Evolutionary conservation across 768 basidiomycete species (phyloP).

Genomic region (Myochromella boudieri): DNA sequence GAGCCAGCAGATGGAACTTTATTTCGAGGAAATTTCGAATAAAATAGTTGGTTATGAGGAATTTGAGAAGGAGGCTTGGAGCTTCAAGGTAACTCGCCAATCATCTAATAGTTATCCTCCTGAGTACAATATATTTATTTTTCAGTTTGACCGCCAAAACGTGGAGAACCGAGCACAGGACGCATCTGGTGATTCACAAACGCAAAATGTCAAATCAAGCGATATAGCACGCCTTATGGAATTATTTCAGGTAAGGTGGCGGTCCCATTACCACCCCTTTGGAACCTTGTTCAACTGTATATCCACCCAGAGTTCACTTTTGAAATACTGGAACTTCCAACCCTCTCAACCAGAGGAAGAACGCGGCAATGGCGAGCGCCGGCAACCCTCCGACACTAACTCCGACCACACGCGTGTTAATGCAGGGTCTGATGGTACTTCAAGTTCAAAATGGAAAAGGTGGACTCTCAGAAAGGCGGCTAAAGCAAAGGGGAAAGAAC

Average conservation of each 20-base stretch:
- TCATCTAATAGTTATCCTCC: slow-evolving; percentile 4
- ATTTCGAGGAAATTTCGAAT: slow-evolving; percentile 65
- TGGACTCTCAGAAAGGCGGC: slow-evolving; percentile 32
- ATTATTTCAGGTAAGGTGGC: slow-evolving; percentile 61
- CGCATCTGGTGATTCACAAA: slow-evolving; percentile 39
- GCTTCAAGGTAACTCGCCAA: slow-evolving; percentile 61
- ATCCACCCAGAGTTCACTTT: slow-evolving; percentile 53
- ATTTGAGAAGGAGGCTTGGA: slow-evolving; percentile 74
- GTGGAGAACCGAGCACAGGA: slow-evolving; percentile 65
- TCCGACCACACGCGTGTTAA: slow-evolving; percentile 46
- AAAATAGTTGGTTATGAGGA: slow-evolving; percentile 63
- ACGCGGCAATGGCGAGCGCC: slow-evolving; percentile 23
- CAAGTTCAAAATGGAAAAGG: slow-evolving; percentile 20
- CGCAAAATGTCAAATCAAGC: slow-evolving; percentile 62
- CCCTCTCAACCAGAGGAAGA: slow-evolving; percentile 32
- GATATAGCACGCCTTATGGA: slow-evolving; percentile 86
- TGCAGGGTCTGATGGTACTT: slow-evolving; percentile 19
- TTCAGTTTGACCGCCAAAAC: slow-evolving; percentile 71
- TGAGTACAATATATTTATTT: slow-evolving; percentile 6
- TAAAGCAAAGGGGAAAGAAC: slow-evolving; percentile 29
- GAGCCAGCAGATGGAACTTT: slow-evolving; percentile 79
- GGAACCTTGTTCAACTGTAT: neutral
- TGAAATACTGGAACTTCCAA: slow-evolving; percentile 73
- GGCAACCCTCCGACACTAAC: slow-evolving; percentile 28
- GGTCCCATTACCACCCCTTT: no score